Evolutionary conservation across 805 yeast genomes (phyloP), one percentile per base, ranked within the genome.

Genomic region (Metschnikowia noctiluminum): DNA sequence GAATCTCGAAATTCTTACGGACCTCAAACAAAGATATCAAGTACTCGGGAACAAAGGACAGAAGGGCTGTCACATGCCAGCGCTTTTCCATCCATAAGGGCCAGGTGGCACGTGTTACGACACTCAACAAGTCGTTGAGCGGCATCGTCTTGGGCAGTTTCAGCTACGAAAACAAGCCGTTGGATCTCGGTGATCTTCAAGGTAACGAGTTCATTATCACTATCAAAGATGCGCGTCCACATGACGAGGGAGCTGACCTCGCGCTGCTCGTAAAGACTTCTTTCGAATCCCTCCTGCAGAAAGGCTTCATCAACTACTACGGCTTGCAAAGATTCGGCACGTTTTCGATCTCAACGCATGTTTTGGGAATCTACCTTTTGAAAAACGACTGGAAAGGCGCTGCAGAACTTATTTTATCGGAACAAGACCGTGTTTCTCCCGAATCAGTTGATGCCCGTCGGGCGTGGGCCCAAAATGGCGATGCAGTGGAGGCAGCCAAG

Each of bases 271-370:
- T 89, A 14, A 63, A 65, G 12, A 63, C 70, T 9, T 77, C 89
- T 27, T 74, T 91, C 55, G 62, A 71, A 6, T 77, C 89, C 0
- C 70, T 92, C 45, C 71, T 73, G 43, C 73, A 72, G 1, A 73
- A 77, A 28, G 99, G 99, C 0, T 94, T 89, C 61, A 85, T 94
- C 54, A 94, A 94, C 66, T 94, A 94, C 63, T 94, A 79, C 64
- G 99, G 99, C n/a, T 85, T 94, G 91, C 99, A 94, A 72, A 76
- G 99, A 62, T 94, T 94, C 65, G 99, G 99, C 28, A 91, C 99
- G 0, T 92, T 89, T 62, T 87, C 97, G 11, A 77, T 90, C 28
- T 89, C 98, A 2, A 91, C 99, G 0, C 97, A 94, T 66, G 79
- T 77, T 30, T 75, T 91, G 46, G 99, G 99, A 42, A 80, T 80